These are phyloP conservation scores for Setomelanomma holmii DNA, from an alignment of 2,329 filamentous ascomycete species.

Conservation along the genomic window DNA sequence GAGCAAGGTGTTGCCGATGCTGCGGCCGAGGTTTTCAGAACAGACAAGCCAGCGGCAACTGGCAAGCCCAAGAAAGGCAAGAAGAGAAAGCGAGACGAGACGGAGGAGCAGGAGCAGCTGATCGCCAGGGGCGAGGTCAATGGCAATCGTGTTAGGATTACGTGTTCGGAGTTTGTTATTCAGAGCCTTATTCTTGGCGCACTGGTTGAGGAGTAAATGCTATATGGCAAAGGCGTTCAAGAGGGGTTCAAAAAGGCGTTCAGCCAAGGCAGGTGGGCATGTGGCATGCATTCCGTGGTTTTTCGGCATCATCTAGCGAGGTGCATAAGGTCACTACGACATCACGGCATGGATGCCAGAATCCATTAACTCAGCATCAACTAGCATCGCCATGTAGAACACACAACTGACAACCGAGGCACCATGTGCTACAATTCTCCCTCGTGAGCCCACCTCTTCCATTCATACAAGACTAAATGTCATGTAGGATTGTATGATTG, in stretches of 20 bases:
- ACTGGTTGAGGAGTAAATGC: constrained; percentile 67
- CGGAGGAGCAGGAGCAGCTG: constrained; percentile 28
- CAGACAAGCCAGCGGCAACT: constrained; percentile 13
- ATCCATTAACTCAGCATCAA: too few relatives aligned
- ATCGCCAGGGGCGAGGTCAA: constrained; percentile 44
- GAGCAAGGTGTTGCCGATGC: constrained; percentile 63
- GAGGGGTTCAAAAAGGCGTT: not conserved
- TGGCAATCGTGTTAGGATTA: constrained; percentile 66
- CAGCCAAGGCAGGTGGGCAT: not conserved
- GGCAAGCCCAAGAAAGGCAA: constrained; percentile 41
- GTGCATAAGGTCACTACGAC: not conserved
- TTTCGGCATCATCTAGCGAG: not conserved
- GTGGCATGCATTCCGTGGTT: not conserved
- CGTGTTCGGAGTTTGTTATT: constrained; percentile 86
- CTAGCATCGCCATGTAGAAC: too few relatives aligned
- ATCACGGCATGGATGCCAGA: too few relatives aligned
- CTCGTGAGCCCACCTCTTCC: too few relatives aligned
- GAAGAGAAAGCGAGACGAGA: constrained; percentile 55
- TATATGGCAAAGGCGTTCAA: not conserved
- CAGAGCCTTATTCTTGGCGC: constrained; percentile 90
- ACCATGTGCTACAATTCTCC: too few relatives aligned
- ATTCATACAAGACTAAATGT: too few relatives aligned
- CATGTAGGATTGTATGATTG: too few relatives aligned
- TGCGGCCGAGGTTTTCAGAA: constrained; percentile 58
- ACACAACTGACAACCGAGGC: too few relatives aligned